Conservation (phyloP, 2,329 filamentous ascomycete species). For the Aspergillus hiratsukae region DNA sequence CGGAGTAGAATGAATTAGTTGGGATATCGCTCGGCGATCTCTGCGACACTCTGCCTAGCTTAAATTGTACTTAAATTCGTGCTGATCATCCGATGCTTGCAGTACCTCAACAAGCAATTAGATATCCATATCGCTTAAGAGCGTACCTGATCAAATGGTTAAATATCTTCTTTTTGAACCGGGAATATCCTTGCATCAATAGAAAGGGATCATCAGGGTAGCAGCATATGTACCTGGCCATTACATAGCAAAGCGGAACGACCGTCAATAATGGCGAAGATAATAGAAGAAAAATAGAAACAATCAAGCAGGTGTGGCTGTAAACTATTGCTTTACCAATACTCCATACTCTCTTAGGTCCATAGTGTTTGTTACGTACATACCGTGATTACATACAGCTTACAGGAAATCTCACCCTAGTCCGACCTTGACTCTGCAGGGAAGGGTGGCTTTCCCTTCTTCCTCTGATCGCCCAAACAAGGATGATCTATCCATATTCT, state of each 20-base stretch:
- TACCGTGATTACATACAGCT: background rate
- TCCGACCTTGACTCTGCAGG: constrained; percentile 13
- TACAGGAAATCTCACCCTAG: constrained; percentile 6
- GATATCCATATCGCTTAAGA: background rate
- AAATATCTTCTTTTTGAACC: background rate
- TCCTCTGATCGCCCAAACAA: constrained; percentile 18
- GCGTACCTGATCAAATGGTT: background rate
- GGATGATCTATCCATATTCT: constrained; percentile 21
- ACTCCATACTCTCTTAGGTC: background rate
- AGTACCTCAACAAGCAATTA: constrained; percentile 6
- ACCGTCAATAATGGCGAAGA: background rate
- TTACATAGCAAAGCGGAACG: background rate
- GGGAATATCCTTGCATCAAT: background rate
- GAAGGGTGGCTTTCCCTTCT: constrained; percentile 14
- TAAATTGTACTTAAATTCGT: constrained; percentile 4
- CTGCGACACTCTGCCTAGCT: constrained; percentile 13
- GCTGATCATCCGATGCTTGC: constrained; percentile 23
- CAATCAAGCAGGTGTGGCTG: background rate
- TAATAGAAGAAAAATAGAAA: background rate
- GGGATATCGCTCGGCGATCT: constrained; percentile 6
- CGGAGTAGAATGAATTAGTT: background rate
- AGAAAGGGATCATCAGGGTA: background rate
- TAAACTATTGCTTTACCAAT: background rate
- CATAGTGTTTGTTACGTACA: background rate
- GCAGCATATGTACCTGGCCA: background rate